Base-by-base conservation (phyloP, 441 rosid species). In the Dalechampia spathulata region DNA sequence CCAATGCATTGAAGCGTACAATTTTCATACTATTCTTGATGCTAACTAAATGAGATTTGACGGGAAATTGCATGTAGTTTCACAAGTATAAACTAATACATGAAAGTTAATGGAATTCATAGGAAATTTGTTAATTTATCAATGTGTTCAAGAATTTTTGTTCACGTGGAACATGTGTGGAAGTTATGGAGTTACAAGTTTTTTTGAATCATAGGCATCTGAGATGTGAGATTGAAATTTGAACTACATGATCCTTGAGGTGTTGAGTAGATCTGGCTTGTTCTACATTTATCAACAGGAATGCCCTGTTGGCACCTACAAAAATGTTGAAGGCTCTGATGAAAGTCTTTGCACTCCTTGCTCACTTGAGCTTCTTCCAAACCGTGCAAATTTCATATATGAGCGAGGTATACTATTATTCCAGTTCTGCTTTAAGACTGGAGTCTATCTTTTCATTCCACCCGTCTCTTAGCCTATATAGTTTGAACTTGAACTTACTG, bases 261-360 rank as follows among this genome's bases (percentile, higher is more conserved):
- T 27, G 49, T 16, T 17, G 34, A 55, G 16, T 26, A 27, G 34
- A 36, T 48, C 45, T 41, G 42, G 52, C 60, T 65, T 59, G 56
- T 14, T 20, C 34, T 68, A 32, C 46, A 62, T 21, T 44, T 48
- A 57, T 62, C 37, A 59, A 43, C 73, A 93, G 99, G 99, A 93
- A 79, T 93, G 97, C 73, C 99, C 96, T 56, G 62, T 87, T 71
- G 99, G 99, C 57, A 93, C 97, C 58, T 93, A 77, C 71, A 93
- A 93, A 81, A 77, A 77, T 67, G 72, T 67, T 40, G 93, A 78
- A 59, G 99, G 99, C 45, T 93, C 99, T 63, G 86, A 86, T 74
- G 83, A 67, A 77, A 64, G 61, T 65, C 93, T 90, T 46, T 93
- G 99, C 66, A 81, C 58, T 55, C 86, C 93, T 73, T 90, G 99